Evolutionary conservation across 208 protist species (phyloP), one percentile per base, ranked within the genome.

Genomic region (Crithidia mellificae): DNA sequence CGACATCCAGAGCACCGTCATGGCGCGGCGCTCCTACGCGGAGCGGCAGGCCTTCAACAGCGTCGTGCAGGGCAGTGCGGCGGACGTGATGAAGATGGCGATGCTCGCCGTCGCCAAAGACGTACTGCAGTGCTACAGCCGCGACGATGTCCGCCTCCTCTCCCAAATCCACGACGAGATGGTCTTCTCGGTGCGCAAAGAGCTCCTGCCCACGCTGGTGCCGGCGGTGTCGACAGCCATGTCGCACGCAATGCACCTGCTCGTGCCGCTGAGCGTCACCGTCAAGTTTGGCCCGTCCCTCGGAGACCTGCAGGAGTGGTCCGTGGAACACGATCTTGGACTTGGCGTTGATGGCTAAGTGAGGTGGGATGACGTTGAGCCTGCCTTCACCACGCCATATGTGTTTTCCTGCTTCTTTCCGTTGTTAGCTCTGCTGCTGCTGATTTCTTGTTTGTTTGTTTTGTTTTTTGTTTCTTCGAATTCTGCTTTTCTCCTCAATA

Each of bases 41-140:
- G 86, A 94, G 76, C 84, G 92, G 34, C 90, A 95, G 80, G 90
- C 92, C 20, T 92, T 96, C 64, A 97, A 97, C 74, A 92, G 87
- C 15, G 82, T 94, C 2, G 68, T 97, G 53, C 92, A 97, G 51
- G 92, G 92, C 39, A 94, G 84, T 55, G 90, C 92, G 2, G 92
- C 92, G 47, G 92, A 97, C 53, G 74, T 97, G 0, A 90, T 96
- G 79, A 97, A 97, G 71, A 65, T 89, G 58, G 77, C 79, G 14
- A 97, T 97, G 92, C 51, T 96, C 8, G 86, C 79, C 6, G 78
- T 95, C 27, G 77, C 92, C 27, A 75, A 59, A 25, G 78, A 91
- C 0, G 84, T 93, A 68, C 74, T 93, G 67, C 81, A 75, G 54
- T 54, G 63, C 19, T 67, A 51, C 34, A 71, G 84, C 19, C 61